A percentile compares a stretch with the other conserved stretches of the same genome.
Conservation (phyloP, 352 stramenopile genomes). For the Globisporangium okanoganense region DNA sequence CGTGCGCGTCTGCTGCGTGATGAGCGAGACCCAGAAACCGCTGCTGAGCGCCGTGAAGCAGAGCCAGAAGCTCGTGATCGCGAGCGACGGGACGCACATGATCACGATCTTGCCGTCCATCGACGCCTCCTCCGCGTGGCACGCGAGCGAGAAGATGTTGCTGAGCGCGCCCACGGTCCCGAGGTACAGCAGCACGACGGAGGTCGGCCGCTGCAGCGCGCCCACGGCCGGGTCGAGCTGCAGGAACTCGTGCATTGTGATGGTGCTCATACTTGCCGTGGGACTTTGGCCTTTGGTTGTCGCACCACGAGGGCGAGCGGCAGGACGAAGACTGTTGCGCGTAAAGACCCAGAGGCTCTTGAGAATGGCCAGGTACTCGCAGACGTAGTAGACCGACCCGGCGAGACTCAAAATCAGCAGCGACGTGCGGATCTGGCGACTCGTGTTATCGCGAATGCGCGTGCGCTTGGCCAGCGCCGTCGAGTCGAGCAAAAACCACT, state of each 20-base stretch:
- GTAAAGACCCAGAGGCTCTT: constrained; percentile 7
- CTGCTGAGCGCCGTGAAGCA: constrained; percentile 34
- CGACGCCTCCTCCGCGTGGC: constrained; percentile 23
- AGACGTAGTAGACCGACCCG: constrained; percentile 26
- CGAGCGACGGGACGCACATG: constrained; percentile 28
- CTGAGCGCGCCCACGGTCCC: constrained; percentile 33
- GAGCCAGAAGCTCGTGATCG: constrained; percentile 26
- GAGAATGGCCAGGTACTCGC: constrained; percentile 28
- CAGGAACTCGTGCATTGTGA: constrained; percentile 1
- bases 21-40: constrained; percentile 33
- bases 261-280: background rate
- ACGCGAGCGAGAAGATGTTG: constrained; percentile 41
- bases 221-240: constrained; percentile 15
- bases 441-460: constrained; percentile 39
- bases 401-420: constrained; percentile 33
- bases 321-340: background rate
- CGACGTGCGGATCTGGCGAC: constrained; percentile 32
- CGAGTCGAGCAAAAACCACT: constrained; percentile 32
- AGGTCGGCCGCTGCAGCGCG: constrained; percentile 27
- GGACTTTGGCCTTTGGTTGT: background rate
- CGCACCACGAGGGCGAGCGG: background rate
- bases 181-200: constrained; percentile 35
- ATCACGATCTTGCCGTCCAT: constrained; percentile 30
- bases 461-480: constrained; percentile 20
- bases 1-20: constrained; percentile 29